Evolutionary conservation across 2,329 filamentous ascomycete species (phyloP).

Genomic region (Onygena corvina): DNA sequence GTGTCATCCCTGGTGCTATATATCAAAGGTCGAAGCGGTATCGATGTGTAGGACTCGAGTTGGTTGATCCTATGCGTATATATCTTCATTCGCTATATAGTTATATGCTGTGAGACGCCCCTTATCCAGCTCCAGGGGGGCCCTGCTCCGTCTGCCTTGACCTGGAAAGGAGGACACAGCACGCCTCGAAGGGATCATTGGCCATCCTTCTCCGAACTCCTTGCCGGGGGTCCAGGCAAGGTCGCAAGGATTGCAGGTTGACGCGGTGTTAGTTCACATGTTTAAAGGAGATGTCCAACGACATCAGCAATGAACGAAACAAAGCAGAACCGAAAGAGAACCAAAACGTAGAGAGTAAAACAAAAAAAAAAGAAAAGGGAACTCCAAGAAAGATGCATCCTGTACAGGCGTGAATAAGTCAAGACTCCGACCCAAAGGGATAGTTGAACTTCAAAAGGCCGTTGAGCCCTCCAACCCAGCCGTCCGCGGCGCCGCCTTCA

Average conservation of each 20-base stretch:
- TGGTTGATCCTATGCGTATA: too few species aligned
- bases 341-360: not conserved
- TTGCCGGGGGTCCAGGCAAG: not conserved
- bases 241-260: not conserved
- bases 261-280: not conserved
- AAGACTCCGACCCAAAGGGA: slow-evolving; percentile 63
- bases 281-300: not conserved
- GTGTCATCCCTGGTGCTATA: too few species aligned
- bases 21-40: not conserved
- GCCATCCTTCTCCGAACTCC: too few species aligned
- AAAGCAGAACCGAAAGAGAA: not conserved
- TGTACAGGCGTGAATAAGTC: not conserved
- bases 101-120: not conserved
- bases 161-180: too few species aligned
- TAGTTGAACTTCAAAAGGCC: slow-evolving; percentile 94
- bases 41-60: not conserved
- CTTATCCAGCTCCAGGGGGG: too few species aligned
- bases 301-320: not conserved
- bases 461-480: slow-evolving; percentile 93
- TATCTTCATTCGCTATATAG: too few species aligned
- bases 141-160: too few species aligned
- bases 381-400: not conserved
- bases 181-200: too few species aligned
- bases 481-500: slow-evolving; percentile 55
- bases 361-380: not conserved